Conservation (phyloP, 129 eudicot species). For the Gnaphalium uliginosum region DNA sequence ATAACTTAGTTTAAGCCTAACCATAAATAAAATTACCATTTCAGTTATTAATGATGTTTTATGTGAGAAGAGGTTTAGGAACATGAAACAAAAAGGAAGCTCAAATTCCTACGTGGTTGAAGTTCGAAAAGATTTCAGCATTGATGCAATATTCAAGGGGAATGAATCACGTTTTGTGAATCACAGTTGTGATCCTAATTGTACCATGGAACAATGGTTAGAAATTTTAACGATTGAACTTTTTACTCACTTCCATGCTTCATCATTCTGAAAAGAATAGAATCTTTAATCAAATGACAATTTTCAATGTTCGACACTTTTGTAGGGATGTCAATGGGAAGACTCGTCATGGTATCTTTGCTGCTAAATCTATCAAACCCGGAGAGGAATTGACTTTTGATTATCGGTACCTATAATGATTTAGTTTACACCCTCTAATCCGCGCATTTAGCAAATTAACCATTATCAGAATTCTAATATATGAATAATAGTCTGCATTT, state of each 20-base stretch:
- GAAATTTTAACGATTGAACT: conserved; percentile 17
- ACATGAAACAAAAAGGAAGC: conserved; percentile 57
- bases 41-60: conserved; percentile 66
- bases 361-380: conserved; percentile 56
- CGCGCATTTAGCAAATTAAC: neutral
- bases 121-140: conserved; percentile 65
- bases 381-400: conserved; percentile 77
- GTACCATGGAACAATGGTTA: conserved; percentile 79
- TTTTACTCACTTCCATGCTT: neutral
- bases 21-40: neutral
- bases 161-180: conserved; percentile 75
- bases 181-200: conserved; percentile 88
- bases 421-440: neutral
- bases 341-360: conserved; percentile 80
- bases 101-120: conserved; percentile 67
- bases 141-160: conserved; percentile 84
- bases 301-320: neutral
- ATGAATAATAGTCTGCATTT: neutral
- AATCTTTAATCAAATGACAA: neutral
- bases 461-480: neutral
- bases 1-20: conserved; percentile 1
- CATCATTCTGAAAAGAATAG: neutral
- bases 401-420: conserved; percentile 51
- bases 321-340: conserved; percentile 78
- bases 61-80: conserved; percentile 75